A percentile compares a stretch with the other conserved stretches of the same genome.
These are phyloP conservation scores for Oryza officinalis DNA, from an alignment of 176 grass and related monocot genomes.

Conservation along the genomic window DNA sequence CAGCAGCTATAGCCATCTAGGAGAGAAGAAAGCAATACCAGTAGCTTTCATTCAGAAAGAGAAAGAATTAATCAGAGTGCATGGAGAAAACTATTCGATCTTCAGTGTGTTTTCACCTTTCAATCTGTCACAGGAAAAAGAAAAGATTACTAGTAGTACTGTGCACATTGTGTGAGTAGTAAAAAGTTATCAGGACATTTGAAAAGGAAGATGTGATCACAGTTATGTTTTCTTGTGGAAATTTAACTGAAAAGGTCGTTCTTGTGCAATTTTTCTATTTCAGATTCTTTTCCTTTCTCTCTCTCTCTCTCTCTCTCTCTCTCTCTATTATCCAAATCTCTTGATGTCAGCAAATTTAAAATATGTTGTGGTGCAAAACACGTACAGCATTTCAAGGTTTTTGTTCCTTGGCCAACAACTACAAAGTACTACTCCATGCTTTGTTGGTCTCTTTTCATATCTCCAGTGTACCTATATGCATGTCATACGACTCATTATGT, in stretches of 20 bases:
- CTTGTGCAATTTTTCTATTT: neutral
- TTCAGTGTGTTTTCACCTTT: neutral
- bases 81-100: neutral
- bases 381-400: neutral
- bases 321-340: neutral
- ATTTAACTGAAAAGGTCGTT: neutral
- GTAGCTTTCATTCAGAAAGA: neutral
- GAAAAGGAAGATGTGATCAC: neutral
- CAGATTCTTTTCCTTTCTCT: neutral
- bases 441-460: neutral
- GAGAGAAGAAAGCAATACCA: neutral
- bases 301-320: no score
- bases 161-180: neutral
- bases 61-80: neutral
- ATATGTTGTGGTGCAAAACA: neutral
- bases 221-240: neutral
- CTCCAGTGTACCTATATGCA: neutral
- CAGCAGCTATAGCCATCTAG: neutral
- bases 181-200: neutral
- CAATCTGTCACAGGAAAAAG: neutral
- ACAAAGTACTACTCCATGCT: no score
- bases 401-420: neutral
- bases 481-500: neutral
- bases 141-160: neutral
- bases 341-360: neutral